Percentiles rank a stretch among this genome's conserved stretches.
Evolutionary conservation across 495 filamentous ascomycete species (phyloP).

Genomic region (Penicillium subrubescens): DNA sequence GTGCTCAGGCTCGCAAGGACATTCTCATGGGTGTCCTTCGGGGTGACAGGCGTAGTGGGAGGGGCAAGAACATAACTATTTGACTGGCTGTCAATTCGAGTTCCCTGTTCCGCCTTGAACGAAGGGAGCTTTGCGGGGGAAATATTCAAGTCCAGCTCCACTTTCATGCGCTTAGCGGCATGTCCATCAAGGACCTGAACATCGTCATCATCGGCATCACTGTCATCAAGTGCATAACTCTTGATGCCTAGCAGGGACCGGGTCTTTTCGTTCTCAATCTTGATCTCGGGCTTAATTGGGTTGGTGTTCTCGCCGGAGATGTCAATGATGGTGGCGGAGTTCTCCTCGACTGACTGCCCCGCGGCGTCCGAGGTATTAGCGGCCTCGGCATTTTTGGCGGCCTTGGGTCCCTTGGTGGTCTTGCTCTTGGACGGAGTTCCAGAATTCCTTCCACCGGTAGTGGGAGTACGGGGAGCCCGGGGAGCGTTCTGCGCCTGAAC

Average conservation of each 20-base stretch:
- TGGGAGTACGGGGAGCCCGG: neutral
- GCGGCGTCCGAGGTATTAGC: neutral
- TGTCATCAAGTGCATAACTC: neutral
- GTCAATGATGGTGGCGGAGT: neutral
- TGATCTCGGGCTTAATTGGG: neutral
- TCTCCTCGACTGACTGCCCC: neutral
- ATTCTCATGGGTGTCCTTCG: neutral
- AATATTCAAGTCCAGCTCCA: neutral
- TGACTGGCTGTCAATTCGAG: neutral
- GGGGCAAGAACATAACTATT: constrained; percentile 1
- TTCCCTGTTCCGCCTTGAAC: neutral
- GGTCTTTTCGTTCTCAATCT: neutral
- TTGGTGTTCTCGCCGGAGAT: neutral
- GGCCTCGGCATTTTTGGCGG: neutral
- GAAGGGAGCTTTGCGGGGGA: neutral
- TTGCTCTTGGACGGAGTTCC: neutral
- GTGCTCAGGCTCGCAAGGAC: neutral
- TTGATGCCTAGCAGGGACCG: neutral
- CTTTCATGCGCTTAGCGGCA: neutral
- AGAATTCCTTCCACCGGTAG: neutral
- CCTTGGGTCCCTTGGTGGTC: neutral
- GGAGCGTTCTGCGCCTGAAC: neutral
- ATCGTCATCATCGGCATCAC: neutral
- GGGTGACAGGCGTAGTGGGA: neutral
- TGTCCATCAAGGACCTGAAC: neutral